Percentiles rank a stretch among this genome's conserved stretches.
Conservation (phyloP, 2,329 filamentous ascomycete species). For the Epichloe sp. region DNA sequence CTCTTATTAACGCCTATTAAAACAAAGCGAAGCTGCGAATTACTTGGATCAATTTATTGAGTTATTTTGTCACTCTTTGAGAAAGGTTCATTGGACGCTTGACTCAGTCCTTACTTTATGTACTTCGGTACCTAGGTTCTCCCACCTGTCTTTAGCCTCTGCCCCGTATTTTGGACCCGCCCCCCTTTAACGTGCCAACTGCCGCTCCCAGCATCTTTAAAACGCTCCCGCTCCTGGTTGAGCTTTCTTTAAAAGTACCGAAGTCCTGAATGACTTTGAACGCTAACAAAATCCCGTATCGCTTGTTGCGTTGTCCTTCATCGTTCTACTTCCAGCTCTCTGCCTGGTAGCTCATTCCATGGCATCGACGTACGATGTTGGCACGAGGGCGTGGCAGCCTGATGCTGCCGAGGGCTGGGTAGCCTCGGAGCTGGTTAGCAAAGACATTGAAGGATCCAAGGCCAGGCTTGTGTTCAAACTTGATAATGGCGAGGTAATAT, state of each 20-base stretch:
- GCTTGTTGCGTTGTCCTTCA: slow-evolving; percentile 3
- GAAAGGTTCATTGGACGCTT: too few relatives aligned
- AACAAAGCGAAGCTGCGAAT: too few relatives aligned
- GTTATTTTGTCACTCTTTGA: too few relatives aligned
- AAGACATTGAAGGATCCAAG: slow-evolving; percentile 72
- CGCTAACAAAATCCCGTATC: slow-evolving; percentile 1
- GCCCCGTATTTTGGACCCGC: slow-evolving; percentile 8
- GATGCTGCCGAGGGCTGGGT: slow-evolving; percentile 95
- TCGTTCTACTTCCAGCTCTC: slow-evolving; percentile 7
- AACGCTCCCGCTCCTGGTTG: not conserved
- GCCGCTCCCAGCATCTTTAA: not conserved
- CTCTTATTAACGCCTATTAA: too few relatives aligned
- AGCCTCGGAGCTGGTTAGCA: slow-evolving; percentile 84
- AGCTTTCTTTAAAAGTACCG: slow-evolving; percentile 3
- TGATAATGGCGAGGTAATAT: slow-evolving; percentile 75
- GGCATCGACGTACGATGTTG: slow-evolving; percentile 92
- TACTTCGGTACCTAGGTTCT: too few relatives aligned
- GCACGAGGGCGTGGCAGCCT: slow-evolving; percentile 96
- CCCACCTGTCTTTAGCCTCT: not conserved
- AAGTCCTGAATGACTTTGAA: slow-evolving; percentile 4
- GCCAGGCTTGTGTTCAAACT: slow-evolving; percentile 78
- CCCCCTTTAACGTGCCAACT: slow-evolving; percentile 4
- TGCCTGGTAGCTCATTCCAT: slow-evolving; percentile 33
- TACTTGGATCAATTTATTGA: too few relatives aligned
- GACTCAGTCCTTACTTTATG: too few relatives aligned